phyloP scores from a whole-genome alignment of 2,329 filamentous ascomycete genomes.

The Ophiostoma quercus region DNA sequence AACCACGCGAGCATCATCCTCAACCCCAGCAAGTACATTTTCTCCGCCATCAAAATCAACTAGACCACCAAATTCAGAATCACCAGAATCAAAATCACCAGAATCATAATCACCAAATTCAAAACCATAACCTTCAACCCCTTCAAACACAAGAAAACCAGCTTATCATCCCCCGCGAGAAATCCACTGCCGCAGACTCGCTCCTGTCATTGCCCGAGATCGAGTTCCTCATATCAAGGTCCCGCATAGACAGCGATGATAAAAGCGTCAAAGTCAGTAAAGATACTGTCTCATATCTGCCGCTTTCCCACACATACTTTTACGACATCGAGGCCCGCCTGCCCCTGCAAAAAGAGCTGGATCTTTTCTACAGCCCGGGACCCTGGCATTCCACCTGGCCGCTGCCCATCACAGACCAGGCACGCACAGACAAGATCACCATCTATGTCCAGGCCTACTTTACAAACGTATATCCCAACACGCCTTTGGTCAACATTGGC shows the following conservation, averaged over 20 bases:
- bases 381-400: slow-evolving; percentile 6
- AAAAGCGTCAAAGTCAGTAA: neutral
- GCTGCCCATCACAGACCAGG: slow-evolving; percentile 28
- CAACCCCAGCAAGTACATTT: neutral
- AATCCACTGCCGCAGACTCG: slow-evolving; percentile 34
- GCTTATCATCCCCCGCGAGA: slow-evolving; percentile 37
- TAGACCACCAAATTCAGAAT: no score
- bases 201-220: slow-evolving; percentile 35
- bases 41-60: neutral
- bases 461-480: slow-evolving; percentile 34
- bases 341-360: slow-evolving; percentile 33
- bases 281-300: neutral
- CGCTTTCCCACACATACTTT: slow-evolving; percentile 35
- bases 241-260: neutral
- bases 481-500: slow-evolving; percentile 34
- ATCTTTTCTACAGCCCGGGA: slow-evolving; percentile 28
- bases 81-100: no score
- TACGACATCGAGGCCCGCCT: slow-evolving; percentile 34
- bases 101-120: no score
- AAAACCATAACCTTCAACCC: neutral
- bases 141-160: slow-evolving; percentile 26
- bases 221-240: slow-evolving; percentile 30
- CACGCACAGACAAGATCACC: neutral
- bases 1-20: neutral
- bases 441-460: slow-evolving; percentile 32